These are phyloP conservation scores for Xylaria sp. DNA, from an alignment of 2,329 filamentous ascomycete genomes.

Conservation along the genomic window DNA sequence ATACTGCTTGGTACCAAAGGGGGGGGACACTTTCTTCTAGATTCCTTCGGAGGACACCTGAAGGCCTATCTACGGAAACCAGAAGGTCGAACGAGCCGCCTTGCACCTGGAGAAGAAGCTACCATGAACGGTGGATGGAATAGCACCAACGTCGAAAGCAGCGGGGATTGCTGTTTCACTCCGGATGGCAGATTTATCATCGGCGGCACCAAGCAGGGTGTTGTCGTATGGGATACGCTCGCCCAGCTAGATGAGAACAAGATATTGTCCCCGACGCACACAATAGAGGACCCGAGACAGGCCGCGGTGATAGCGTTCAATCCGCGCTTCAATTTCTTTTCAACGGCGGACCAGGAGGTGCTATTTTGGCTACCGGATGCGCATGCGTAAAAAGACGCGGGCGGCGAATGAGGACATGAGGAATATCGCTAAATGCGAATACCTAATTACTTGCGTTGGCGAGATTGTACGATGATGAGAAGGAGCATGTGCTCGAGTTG, in stretches of 20 bases:
- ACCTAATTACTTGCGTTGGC: background rate
- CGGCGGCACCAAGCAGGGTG: conserved; percentile 78
- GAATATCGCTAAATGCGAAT: conserved; percentile 8
- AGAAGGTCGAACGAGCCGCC: conserved; percentile 61
- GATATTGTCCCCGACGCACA: conserved; percentile 71
- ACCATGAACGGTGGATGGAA: conserved; percentile 56
- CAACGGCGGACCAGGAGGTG: conserved; percentile 86
- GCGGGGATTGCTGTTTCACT: conserved; percentile 86
- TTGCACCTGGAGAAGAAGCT: conserved; percentile 64
- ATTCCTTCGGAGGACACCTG: conserved; percentile 86
- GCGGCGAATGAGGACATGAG: conserved; percentile 8
- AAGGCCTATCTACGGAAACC: conserved; percentile 76
- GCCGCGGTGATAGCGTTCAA: conserved; percentile 86
- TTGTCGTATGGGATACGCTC: conserved; percentile 88
- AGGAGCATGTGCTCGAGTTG: conserved; percentile 20
- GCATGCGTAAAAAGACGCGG: conserved; percentile 54
- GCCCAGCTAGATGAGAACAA: conserved; percentile 65
- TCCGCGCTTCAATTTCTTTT: conserved; percentile 90
- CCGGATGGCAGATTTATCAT: conserved; percentile 91
- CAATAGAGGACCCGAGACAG: conserved; percentile 73
- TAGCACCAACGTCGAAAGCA: conserved; percentile 63
- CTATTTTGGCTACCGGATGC: conserved; percentile 82
- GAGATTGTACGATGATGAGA: conserved; percentile 31
- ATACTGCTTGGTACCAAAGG: conserved; percentile 87
- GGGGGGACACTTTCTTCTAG: conserved; percentile 88